phyloP scores from a whole-genome alignment of 208 protist genomes.

The Phytomonas sp. region DNA sequence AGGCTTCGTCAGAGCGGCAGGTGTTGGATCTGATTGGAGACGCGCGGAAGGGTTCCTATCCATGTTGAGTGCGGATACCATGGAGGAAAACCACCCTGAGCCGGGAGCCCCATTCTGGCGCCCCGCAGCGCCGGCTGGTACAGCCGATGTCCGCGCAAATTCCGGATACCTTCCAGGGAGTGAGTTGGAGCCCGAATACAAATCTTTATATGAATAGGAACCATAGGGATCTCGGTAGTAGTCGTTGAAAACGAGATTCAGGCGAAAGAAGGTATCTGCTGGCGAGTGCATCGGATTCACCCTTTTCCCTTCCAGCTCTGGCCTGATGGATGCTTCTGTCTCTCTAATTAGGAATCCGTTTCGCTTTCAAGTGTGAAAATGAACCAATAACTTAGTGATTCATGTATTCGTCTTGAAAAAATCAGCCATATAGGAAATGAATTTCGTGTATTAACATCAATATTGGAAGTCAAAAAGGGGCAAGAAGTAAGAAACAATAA shows the following conservation, averaged over 20 bases:
- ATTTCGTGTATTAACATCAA: neutral
- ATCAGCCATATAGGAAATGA: neutral
- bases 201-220: neutral
- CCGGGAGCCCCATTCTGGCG: neutral
- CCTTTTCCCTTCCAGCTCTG: neutral
- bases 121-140: neutral
- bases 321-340: neutral
- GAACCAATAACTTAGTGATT: neutral
- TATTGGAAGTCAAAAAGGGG: constrained; percentile 6
- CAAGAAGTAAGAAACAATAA: constrained; percentile 15
- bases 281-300: neutral
- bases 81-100: neutral
- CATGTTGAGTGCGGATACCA: neutral
- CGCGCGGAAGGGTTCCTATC: neutral
- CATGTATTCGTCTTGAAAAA: neutral
- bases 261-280: neutral
- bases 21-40: neutral
- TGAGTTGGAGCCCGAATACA: neutral
- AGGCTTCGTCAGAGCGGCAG: neutral
- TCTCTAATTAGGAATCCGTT: neutral
- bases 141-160: neutral
- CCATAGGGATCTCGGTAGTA: neutral
- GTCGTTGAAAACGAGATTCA: neutral
- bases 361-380: neutral
- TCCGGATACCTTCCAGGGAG: neutral